A percentile compares a stretch with the other conserved stretches of the same genome.
These are phyloP conservation scores for Wallacemonas rigidus DNA, from an alignment of 208 protist species.

Conservation along the genomic window DNA sequence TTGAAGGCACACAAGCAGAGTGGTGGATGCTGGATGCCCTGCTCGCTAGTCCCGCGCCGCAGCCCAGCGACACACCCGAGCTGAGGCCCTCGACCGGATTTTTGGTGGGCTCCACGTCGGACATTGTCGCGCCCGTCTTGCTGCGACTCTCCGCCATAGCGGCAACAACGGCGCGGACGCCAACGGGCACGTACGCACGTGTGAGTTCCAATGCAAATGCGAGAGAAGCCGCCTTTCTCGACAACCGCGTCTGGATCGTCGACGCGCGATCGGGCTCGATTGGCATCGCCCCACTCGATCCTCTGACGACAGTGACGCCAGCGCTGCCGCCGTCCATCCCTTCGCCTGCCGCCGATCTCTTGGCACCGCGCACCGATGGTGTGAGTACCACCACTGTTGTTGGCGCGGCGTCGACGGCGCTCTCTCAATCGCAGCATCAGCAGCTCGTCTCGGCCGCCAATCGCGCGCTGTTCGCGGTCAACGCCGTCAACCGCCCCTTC, in stretches of 20 bases:
- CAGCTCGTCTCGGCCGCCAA: conserved; percentile 4
- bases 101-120: conserved; percentile 60
- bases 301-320: conserved; percentile 11
- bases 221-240: conserved; percentile 16
- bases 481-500: conserved; percentile 20
- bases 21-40: conserved; percentile 18
- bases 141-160: conserved; percentile 25
- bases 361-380: no score
- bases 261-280: conserved; percentile 68
- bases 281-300: conserved; percentile 36
- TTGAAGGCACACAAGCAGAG: conserved; percentile 9
- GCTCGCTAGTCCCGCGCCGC: neutral
- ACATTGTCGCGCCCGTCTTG: conserved; percentile 58
- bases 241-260: conserved; percentile 57
- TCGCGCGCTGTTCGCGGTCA: conserved; percentile 7
- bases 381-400: neutral
- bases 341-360: neutral
- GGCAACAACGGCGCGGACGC: conserved; percentile 8
- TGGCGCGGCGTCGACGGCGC: neutral
- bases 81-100: conserved; percentile 36
- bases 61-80: neutral
- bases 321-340: neutral
- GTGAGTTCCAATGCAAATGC: neutral
- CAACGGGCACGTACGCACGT: neutral
- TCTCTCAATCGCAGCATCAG: neutral